phyloP scores from a whole-genome alignment of 345 rosid genomes.

The Syzygium oleosum region DNA sequence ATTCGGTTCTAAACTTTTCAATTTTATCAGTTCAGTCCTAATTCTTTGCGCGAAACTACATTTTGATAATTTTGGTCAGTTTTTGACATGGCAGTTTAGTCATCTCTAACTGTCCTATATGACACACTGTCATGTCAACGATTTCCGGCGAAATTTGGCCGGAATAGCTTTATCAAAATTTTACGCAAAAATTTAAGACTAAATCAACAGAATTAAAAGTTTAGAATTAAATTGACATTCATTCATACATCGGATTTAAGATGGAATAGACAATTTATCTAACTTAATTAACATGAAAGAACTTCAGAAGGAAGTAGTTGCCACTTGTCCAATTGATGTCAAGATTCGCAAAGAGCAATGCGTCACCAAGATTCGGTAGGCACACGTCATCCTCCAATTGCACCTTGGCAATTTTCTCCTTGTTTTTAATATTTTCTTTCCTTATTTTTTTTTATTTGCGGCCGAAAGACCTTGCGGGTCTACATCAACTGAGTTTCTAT shows the following conservation, averaged over 20 bases:
- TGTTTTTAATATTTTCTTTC: background rate
- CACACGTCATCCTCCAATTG: background rate
- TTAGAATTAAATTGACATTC: background rate
- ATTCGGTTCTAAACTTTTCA: accelerated
- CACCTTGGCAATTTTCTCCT: background rate
- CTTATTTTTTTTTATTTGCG: background rate
- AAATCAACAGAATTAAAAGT: background rate
- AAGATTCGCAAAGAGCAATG: background rate
- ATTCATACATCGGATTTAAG: background rate
- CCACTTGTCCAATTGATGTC: background rate
- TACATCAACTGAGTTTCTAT: background rate
- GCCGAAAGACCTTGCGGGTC: background rate
- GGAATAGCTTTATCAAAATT: background rate
- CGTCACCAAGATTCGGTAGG: background rate
- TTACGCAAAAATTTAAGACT: background rate
- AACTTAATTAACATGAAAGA: background rate
- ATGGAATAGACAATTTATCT: too few species aligned
- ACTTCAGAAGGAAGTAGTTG: background rate
- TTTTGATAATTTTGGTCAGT: accelerated
- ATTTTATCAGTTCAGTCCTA: background rate
- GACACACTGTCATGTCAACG: accelerated
- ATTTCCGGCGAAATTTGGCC: accelerated
- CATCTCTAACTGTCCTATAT: accelerated
- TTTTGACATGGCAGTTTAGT: accelerated
- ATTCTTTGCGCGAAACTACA: background rate